Percentiles rank a stretch among this genome's conserved stretches.
These are phyloP conservation scores for Solanum gracilifrons DNA, from an alignment of 257 asterid species.

Conservation along the genomic window DNA sequence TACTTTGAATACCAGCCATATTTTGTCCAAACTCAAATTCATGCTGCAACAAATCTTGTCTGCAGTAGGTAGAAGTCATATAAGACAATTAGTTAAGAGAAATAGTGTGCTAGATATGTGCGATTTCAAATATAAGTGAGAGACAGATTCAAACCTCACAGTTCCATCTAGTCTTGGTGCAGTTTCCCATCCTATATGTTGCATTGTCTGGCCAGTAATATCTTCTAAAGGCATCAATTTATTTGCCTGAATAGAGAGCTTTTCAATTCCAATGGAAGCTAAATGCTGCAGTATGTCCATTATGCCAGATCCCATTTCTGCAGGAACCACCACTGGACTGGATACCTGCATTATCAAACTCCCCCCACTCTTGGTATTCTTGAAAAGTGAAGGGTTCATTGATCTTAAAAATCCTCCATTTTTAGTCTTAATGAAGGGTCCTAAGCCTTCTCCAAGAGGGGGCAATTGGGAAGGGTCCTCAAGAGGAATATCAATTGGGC, in stretches of 20 bases:
- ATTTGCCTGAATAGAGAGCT: slow-evolving; percentile 88
- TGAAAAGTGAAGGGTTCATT: slow-evolving; percentile 70
- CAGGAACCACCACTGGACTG: slow-evolving; percentile 87
- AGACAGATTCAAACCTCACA: slow-evolving; percentile 39
- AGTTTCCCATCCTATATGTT: slow-evolving; percentile 76
- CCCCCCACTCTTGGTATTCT: slow-evolving; percentile 55
- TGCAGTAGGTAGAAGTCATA: slow-evolving; percentile 15
- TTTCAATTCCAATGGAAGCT: slow-evolving; percentile 86
- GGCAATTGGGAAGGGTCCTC: slow-evolving; percentile 57
- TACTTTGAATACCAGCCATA: slow-evolving; percentile 14
- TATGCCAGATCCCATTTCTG: slow-evolving; percentile 86
- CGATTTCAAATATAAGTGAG: background rate
- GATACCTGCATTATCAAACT: slow-evolving; percentile 84
- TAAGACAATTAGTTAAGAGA: background rate
- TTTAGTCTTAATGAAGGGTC: slow-evolving; percentile 67
- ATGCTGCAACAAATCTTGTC: slow-evolving; percentile 35
- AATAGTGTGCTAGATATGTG: background rate
- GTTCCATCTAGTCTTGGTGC: slow-evolving; percentile 44
- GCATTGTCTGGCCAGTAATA: slow-evolving; percentile 68
- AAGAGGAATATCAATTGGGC: slow-evolving; percentile 42
- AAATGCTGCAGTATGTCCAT: slow-evolving; percentile 76
- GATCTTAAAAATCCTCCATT: slow-evolving; percentile 84
- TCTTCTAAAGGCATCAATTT: slow-evolving; percentile 92
- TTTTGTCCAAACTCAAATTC: slow-evolving; percentile 24
- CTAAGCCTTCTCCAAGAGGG: slow-evolving; percentile 69